A percentile compares a stretch with the other conserved stretches of the same genome.
phyloP scores from a whole-genome alignment of 306 rosid genomes.

The Cucurbita maxima region DNA sequence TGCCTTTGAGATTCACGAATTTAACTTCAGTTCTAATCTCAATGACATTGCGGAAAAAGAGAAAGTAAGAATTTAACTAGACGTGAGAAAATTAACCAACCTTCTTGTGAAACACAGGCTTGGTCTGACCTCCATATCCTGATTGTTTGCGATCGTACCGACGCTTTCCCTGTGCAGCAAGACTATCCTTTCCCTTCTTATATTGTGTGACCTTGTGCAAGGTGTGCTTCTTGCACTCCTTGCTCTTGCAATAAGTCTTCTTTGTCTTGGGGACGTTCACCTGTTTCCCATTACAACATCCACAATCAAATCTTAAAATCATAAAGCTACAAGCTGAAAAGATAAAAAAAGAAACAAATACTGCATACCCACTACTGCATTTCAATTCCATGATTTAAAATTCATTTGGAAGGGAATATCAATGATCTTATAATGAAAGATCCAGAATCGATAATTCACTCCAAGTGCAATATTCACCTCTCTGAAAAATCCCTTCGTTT shows the following conservation, averaged over 20 bases:
- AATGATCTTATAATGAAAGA: background rate
- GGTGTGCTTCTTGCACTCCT: slow-evolving; percentile 40
- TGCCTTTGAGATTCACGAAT: slow-evolving; percentile 5
- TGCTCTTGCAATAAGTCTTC: slow-evolving; percentile 33
- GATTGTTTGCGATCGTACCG: slow-evolving; percentile 41
- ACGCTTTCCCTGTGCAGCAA: slow-evolving; percentile 38
- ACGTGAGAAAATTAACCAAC: background rate
- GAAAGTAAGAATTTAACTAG: background rate
- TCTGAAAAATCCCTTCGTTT: background rate
- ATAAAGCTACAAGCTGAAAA: too few relatives aligned
- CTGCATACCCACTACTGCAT: background rate
- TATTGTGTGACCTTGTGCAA: slow-evolving; percentile 41
- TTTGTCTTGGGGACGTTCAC: slow-evolving; percentile 38
- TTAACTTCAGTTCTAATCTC: background rate
- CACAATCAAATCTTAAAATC: too few relatives aligned
- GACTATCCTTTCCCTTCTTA: slow-evolving; percentile 36
- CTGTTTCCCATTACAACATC: background rate
- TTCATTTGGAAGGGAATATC: too few relatives aligned
- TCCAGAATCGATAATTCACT: background rate
- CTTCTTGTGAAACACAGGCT: slow-evolving; percentile 38
- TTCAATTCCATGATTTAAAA: background rate
- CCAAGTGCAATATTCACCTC: background rate
- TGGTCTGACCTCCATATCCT: slow-evolving; percentile 39
- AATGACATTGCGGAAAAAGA: background rate
- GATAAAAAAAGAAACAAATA: background rate